Evolutionary conservation across 2,329 filamentous ascomycete species (phyloP), one percentile per base, ranked within the genome.

Genomic region (Aspergillus quadricinctus): DNA sequence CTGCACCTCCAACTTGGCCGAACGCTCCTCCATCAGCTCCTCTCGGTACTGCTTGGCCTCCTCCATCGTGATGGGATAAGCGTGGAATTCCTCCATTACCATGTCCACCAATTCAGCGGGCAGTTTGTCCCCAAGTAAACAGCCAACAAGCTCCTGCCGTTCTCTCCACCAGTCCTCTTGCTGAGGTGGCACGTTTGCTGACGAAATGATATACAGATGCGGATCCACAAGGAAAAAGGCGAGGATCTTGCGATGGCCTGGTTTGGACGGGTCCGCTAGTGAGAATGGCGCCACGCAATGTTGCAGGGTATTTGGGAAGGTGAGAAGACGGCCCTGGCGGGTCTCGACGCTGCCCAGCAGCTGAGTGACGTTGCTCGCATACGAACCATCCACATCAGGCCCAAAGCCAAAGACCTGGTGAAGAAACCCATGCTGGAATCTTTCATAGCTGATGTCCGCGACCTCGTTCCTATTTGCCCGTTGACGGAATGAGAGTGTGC

Each of bases 171-270:
- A 83, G 2, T 77, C 69, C 40, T 70, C 64, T 56, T 76, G 77
- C 62, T 83, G 81, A 2, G 79, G 79, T 1, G 80, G 80, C 0
- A 83, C 74, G 55, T 83, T 80, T 0, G 75, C 74, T 0, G 78
- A 81, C 2, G 73, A 84, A 9, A 82, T 73, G 50, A 87, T 75
- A 6, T 77, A 76, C 4, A 71, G 63, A 29, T 78, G 64, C 0
- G 84, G 84, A 60, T 87, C 83, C 0, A 87, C 79, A 1, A 88
- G 75, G 65, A 81, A 87, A 41, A 87, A 72, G 0, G 80, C 80
- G 0, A 87, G 69, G 54, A 86, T 80, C 60, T 81, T 80, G 14
- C 81, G 73, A 63, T 86, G 80, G 2, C 84, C 84, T 0, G 81
- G 79, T 55, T 77, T 78, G 0, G 77, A 78, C 0, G 64, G 64